Percentiles rank a stretch among this genome's conserved stretches.
These are phyloP conservation scores for Podila minutissima DNA, from an alignment of 192 early-diverging fungal genomes.

Conservation along the genomic window DNA sequence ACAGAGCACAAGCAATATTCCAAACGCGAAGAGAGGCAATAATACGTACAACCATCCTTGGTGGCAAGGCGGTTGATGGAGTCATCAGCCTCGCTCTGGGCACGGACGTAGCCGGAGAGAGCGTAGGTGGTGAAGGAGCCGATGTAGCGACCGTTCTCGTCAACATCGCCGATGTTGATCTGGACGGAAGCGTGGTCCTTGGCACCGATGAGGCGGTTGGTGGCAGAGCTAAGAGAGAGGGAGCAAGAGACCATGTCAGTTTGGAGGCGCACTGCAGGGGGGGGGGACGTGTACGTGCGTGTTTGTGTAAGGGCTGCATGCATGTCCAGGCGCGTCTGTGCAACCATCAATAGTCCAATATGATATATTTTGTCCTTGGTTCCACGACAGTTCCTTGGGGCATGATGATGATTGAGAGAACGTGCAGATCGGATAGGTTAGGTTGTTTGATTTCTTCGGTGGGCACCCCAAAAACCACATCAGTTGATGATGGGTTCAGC, in stretches of 20 bases:
- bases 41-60: slow-evolving; percentile 68
- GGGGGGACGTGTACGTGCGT: no score
- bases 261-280: no score
- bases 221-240: slow-evolving; percentile 81
- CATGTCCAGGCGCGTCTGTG: no score
- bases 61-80: slow-evolving; percentile 93
- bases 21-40: slow-evolving; percentile 10
- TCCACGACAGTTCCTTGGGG: no score
- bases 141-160: slow-evolving; percentile 80
- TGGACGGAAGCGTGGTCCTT: slow-evolving; percentile 99
- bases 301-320: no score
- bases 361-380: no score
- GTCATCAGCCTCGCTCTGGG: slow-evolving; percentile 93
- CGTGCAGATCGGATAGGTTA: no score
- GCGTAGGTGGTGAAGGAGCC: slow-evolving; percentile 87
- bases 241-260: background rate
- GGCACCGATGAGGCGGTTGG: slow-evolving; percentile 95
- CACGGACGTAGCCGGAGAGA: slow-evolving; percentile 91
- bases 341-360: no score
- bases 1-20: background rate
- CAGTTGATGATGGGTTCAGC: no score
- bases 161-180: slow-evolving; percentile 95
- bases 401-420: no score
- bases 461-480: no score
- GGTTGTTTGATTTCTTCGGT: no score